Evolutionary conservation across 805 yeast species (phyloP).

Genomic region (Candida sonorensis): DNA sequence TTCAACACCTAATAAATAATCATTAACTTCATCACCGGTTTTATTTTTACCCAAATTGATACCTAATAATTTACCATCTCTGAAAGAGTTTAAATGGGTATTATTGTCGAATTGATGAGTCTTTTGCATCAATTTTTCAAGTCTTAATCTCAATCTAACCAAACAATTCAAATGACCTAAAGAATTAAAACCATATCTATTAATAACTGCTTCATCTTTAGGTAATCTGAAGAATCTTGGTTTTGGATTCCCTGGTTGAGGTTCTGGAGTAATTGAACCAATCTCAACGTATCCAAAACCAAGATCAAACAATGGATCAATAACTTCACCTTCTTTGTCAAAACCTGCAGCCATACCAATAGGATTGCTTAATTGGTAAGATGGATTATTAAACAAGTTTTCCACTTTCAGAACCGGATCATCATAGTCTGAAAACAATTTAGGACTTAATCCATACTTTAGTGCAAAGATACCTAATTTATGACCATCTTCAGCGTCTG

Average conservation of each 20-base stretch:
- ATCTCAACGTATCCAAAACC: conserved; percentile 91
- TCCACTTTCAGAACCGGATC: conserved; percentile 48
- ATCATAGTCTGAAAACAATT: conserved; percentile 45
- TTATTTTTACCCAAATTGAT: conserved; percentile 91
- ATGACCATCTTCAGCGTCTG: conserved; percentile 88
- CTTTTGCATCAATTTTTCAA: conserved; percentile 32
- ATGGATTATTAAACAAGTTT: conserved; percentile 34
- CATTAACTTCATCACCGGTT: conserved; percentile 82
- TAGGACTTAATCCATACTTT: conserved; percentile 65
- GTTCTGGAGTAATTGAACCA: conserved; percentile 87
- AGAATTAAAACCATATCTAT: conserved; percentile 93
- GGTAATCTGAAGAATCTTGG: conserved; percentile 88
- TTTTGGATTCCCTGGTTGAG: conserved; percentile 92
- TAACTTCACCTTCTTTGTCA: conserved; percentile 89
- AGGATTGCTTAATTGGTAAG: conserved; percentile 54
- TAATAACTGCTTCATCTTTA: conserved; percentile 83
- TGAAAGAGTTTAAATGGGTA: conserved; percentile 36
- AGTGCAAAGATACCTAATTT: conserved; percentile 61
- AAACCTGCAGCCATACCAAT: conserved; percentile 94
- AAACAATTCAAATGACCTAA: conserved; percentile 75
- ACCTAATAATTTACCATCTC: conserved; percentile 61
- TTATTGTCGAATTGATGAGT: conserved; percentile 12
- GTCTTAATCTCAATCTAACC: conserved; percentile 59
- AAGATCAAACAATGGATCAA: conserved; percentile 66
- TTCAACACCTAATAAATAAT: conserved; percentile 79